phyloP scores from a whole-genome alignment of 192 early-diverging fungal species.

The Backusella parvicylindrica region DNA sequence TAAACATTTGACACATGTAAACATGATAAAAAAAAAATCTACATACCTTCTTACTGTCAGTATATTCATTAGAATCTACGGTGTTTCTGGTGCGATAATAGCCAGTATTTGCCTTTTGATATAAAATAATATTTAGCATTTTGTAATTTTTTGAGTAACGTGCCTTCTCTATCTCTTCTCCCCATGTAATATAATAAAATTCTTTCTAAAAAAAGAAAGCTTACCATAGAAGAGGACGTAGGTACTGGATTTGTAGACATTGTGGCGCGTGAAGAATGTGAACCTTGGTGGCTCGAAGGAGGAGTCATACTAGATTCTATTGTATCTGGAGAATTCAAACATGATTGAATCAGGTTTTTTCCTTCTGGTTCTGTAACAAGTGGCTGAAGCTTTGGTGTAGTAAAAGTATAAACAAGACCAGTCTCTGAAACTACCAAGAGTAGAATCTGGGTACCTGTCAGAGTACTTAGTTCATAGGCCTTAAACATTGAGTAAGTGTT shows the following conservation, averaged over 20 bases:
- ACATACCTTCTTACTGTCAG: not conserved
- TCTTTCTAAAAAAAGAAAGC: not conserved
- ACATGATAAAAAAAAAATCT: not conserved
- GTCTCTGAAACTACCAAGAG: conserved; percentile 90
- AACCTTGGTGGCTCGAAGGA: not conserved
- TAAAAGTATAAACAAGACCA: conserved; percentile 90
- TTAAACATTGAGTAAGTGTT: conserved; percentile 32
- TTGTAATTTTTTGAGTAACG: not conserved
- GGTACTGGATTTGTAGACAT: not conserved
- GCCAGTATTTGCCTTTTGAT: not conserved
- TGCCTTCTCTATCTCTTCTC: not conserved
- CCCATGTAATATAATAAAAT: not conserved
- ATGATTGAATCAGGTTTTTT: conserved; percentile 86
- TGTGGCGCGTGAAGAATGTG: not conserved
- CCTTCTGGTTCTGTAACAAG: conserved; percentile 88
- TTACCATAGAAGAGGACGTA: not conserved
- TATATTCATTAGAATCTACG: not conserved
- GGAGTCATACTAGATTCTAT: not conserved
- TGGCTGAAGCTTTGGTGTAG: conserved; percentile 88
- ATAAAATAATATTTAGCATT: not conserved
- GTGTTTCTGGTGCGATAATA: not conserved
- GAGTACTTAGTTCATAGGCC: conserved; percentile 87
- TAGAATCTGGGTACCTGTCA: conserved; percentile 91
- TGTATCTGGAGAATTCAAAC: conserved; percentile 82
- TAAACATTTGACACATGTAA: not conserved